A percentile compares a stretch with the other conserved stretches of the same genome.
Conservation (phyloP, 176 grass and related monocot genomes). For the Zea luxurians region DNA sequence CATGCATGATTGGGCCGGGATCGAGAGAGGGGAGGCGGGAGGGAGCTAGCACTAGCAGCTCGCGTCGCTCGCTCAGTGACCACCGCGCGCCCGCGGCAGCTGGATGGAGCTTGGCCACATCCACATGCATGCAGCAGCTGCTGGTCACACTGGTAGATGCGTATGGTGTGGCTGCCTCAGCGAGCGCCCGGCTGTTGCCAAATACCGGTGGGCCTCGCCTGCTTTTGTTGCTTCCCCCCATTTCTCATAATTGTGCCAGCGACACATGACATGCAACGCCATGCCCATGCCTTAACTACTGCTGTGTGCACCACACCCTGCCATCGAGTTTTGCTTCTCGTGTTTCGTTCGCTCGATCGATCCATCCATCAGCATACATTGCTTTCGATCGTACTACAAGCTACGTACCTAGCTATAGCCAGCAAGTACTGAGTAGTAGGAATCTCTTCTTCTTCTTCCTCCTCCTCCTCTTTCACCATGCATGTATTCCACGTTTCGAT, state of each 20-base stretch:
- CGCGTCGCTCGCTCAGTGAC: not conserved
- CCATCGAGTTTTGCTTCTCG: slow-evolving; percentile 32
- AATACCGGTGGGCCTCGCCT: slow-evolving; percentile 47
- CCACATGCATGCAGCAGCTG: not conserved
- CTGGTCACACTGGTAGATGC: slow-evolving; percentile 19
- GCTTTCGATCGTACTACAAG: not conserved
- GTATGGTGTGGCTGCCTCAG: slow-evolving; percentile 10
- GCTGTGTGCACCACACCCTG: slow-evolving; percentile 1
- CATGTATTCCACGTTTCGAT: not conserved
- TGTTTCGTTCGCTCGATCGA: not conserved
- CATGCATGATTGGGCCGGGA: slow-evolving; percentile 33
- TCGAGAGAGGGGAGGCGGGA: not conserved
- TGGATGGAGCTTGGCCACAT: slow-evolving; percentile 24
- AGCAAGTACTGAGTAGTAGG: not conserved
- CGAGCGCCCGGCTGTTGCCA: slow-evolving; percentile 28
- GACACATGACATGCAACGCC: slow-evolving; percentile 43
- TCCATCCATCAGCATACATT: not conserved
- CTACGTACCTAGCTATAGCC: not conserved
- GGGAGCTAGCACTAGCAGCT: too few species aligned
- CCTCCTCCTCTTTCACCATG: not conserved
- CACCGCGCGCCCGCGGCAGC: not conserved
- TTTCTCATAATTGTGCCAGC: slow-evolving; percentile 61
- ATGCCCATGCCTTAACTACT: slow-evolving; percentile 46
- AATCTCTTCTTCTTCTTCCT: not conserved
- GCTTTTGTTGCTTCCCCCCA: slow-evolving; percentile 36